Evolutionary conservation across 1,139 yeast genomes (phyloP).

Genomic region (Blastobotrys serpentis): DNA sequence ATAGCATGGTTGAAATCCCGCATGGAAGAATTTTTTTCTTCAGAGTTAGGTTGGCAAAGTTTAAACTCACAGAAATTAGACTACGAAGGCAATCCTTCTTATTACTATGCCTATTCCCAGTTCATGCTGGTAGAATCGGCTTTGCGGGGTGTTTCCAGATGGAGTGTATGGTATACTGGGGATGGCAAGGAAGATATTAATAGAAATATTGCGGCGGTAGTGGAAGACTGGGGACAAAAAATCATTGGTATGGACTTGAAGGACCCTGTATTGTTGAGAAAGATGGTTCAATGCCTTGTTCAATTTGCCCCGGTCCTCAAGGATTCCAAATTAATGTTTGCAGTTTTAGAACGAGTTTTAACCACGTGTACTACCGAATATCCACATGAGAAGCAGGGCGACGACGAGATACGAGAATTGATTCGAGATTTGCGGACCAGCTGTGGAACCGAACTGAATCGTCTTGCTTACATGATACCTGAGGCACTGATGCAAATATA

Average conservation of each 20-base stretch:
- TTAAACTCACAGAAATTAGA: constrained; percentile 55
- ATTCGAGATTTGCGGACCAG: constrained; percentile 86
- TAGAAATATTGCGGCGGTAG: constrained; percentile 56
- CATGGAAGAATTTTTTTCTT: constrained; percentile 68
- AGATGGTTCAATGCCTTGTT: constrained; percentile 89
- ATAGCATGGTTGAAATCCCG: constrained; percentile 77
- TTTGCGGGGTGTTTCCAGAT: constrained; percentile 88
- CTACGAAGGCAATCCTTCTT: constrained; percentile 64
- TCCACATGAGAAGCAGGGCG: constrained; percentile 62
- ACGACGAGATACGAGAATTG: constrained; percentile 74
- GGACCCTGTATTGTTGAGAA: constrained; percentile 78
- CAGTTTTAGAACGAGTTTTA: constrained; percentile 80
- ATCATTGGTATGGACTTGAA: constrained; percentile 70
- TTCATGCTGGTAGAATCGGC: constrained; percentile 86
- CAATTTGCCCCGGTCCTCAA: constrained; percentile 92
- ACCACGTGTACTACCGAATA: constrained; percentile 85
- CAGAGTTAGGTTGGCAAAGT: constrained; percentile 68
- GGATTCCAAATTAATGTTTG: constrained; percentile 69
- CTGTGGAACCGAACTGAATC: constrained; percentile 91
- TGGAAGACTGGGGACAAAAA: constrained; percentile 75
- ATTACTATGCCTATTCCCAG: constrained; percentile 75
- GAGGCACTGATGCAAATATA: constrained; percentile 79
- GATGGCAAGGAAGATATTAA: constrained; percentile 62
- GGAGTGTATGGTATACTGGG: constrained; percentile 85
- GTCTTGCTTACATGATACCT: constrained; percentile 93